phyloP scores from a whole-genome alignment of 2,329 filamentous ascomycete species.

The Botryotinia calthae region DNA sequence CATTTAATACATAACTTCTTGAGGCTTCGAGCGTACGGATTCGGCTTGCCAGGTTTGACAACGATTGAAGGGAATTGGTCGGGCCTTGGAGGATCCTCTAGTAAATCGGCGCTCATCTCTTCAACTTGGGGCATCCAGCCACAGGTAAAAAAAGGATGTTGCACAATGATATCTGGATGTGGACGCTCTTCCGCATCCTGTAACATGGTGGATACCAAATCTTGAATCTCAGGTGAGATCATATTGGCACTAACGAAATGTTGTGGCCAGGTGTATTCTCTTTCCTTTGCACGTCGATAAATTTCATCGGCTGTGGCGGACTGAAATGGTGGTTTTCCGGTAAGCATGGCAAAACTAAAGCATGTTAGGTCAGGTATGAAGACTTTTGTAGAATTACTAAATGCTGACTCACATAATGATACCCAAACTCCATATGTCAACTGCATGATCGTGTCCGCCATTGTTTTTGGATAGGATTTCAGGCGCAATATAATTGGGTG shows the following conservation, averaged over 20 bases:
- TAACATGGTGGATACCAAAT: conserved; percentile 73
- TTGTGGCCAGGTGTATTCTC: conserved; percentile 78
- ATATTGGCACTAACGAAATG: conserved; percentile 63
- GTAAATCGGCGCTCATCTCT: conserved; percentile 58
- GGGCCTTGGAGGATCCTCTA: conserved; percentile 55
- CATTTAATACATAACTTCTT: conserved; percentile 57
- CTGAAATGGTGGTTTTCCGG: conserved; percentile 94
- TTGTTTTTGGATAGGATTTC: conserved; percentile 94
- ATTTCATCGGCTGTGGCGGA: conserved; percentile 86
- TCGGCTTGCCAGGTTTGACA: conserved; percentile 45
- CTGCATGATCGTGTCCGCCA: conserved; percentile 94
- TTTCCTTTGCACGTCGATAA: conserved; percentile 66
- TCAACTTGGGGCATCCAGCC: conserved; percentile 66
- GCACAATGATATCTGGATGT: conserved; percentile 73
- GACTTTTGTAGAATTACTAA: not conserved
- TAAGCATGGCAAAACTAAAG: conserved; percentile 85
- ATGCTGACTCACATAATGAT: conserved; percentile 75
- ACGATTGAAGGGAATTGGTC: conserved; percentile 53
- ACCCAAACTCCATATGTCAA: conserved; percentile 96
- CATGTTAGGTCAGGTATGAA: conserved; percentile 33
- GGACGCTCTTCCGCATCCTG: conserved; percentile 73
- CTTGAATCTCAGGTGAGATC: conserved; percentile 73
- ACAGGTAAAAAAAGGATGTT: conserved; percentile 75
- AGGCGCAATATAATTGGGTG: conserved; percentile 96
- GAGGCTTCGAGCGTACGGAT: conserved; percentile 47